Evolutionary conservation across 2,329 filamentous ascomycete species (phyloP).

Genomic region (Trichoderma pleuroti): DNA sequence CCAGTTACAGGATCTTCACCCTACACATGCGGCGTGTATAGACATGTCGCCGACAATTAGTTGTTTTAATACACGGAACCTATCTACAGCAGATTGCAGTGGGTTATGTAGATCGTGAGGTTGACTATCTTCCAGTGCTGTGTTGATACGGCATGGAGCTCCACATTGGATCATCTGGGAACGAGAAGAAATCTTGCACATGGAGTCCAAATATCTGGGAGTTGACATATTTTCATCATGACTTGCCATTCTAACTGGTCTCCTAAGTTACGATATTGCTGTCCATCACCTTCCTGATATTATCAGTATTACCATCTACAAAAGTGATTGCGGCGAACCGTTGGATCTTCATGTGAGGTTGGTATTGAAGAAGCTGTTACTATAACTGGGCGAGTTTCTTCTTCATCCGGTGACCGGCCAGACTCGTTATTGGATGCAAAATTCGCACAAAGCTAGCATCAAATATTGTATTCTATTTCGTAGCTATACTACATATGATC

Average conservation of each 20-base stretch:
- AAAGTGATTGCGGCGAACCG: no score
- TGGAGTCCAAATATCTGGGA: background rate
- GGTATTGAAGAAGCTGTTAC: no score
- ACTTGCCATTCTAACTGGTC: background rate
- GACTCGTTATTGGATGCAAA: no score
- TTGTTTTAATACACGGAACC: background rate
- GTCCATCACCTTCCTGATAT: background rate
- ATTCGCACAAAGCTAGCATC: background rate
- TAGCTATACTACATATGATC: background rate
- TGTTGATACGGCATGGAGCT: no score
- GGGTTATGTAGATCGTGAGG: background rate
- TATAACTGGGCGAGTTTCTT: no score
- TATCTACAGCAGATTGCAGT: background rate
- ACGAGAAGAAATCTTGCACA: rapidly evolving
- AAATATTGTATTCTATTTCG: background rate
- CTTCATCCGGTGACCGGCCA: no score
- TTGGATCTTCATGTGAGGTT: background rate
- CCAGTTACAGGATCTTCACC: background rate
- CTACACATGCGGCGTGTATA: background rate
- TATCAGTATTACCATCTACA: background rate
- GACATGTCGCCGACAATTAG: background rate
- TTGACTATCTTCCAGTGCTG: background rate
- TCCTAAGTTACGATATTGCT: background rate
- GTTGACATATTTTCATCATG: background rate
- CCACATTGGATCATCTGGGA: background rate